Conservation (phyloP, 305 asterid species). For the Fraxinus nigra region DNA sequence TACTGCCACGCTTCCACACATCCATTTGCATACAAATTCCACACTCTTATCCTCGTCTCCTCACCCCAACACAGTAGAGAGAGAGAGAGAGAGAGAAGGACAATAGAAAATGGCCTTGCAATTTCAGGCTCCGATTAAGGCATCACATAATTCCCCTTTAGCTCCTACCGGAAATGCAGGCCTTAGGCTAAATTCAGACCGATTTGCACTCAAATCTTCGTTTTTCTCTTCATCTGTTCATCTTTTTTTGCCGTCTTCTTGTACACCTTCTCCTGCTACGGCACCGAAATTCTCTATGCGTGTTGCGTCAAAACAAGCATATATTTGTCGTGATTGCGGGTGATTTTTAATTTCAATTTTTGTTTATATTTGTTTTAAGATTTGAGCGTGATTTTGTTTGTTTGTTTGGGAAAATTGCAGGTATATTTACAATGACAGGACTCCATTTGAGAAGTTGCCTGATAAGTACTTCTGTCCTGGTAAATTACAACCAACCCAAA, state of each 20-base stretch:
- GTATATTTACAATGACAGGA: slow-evolving; percentile 77
- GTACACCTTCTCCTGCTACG: slow-evolving; percentile 29
- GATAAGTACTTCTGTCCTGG: slow-evolving; percentile 86
- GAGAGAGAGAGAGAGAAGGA: slow-evolving; percentile 4
- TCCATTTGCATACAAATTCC: slow-evolving; percentile 15
- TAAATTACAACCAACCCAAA: slow-evolving; percentile 18
- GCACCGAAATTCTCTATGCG: slow-evolving; percentile 77
- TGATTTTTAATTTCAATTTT: background rate
- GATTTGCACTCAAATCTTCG: slow-evolving; percentile 58
- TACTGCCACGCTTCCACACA: slow-evolving; percentile 61
- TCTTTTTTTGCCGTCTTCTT: slow-evolving; percentile 42
- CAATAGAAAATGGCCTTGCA: slow-evolving; percentile 49
- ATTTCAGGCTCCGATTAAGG: slow-evolving; percentile 10
- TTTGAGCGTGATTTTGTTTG: background rate
- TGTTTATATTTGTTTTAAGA: background rate
- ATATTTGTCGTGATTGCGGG: slow-evolving; percentile 98
- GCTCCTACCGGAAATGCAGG: slow-evolving; percentile 44
- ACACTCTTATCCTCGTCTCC: slow-evolving; percentile 35
- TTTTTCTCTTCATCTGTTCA: slow-evolving; percentile 55
- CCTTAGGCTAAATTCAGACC: slow-evolving; percentile 40
- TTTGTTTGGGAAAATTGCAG: slow-evolving; percentile 45
- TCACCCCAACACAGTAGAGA: background rate
- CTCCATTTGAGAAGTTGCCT: slow-evolving; percentile 81
- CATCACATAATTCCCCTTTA: slow-evolving; percentile 22
- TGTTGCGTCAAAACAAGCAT: slow-evolving; percentile 75